phyloP scores from a whole-genome alignment of 495 filamentous ascomycete species.

The Aspergillus affinis region DNA sequence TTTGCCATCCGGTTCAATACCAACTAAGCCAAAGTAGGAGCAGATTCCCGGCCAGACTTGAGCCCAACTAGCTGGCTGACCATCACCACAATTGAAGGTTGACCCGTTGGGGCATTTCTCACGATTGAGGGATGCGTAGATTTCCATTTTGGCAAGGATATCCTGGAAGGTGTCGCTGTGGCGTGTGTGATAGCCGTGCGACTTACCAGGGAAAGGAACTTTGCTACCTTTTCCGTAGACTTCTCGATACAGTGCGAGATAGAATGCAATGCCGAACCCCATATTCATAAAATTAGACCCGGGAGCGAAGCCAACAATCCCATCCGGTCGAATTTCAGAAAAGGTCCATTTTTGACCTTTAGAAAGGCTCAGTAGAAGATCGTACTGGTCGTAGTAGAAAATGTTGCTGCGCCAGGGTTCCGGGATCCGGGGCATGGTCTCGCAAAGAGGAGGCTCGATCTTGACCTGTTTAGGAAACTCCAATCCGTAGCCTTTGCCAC shows the following conservation, averaged over 20 bases:
- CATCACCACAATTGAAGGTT: constrained; percentile 38
- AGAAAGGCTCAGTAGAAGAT: constrained; percentile 32
- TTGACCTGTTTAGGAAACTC: constrained; percentile 32
- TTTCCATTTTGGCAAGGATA: constrained; percentile 35
- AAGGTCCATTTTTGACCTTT: constrained; percentile 37
- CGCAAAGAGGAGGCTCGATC: constrained; percentile 32
- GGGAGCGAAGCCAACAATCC: constrained; percentile 44
- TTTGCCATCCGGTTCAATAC: constrained; percentile 16
- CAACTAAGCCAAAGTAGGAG: constrained; percentile 38
- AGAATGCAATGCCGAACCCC: constrained; percentile 38
- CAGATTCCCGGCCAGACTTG: constrained; percentile 36
- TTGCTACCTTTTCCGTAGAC: constrained; percentile 22
- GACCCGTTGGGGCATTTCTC: constrained; percentile 19
- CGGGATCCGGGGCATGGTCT: constrained; percentile 39
- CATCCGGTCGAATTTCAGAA: constrained; percentile 44
- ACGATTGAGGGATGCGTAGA: constrained; percentile 31
- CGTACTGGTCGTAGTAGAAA: constrained; percentile 48
- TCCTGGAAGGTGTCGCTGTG: constrained; percentile 39
- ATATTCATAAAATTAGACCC: constrained; percentile 41
- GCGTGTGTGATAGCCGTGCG: constrained; percentile 18
- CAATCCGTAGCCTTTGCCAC: constrained; percentile 44
- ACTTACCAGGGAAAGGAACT: constrained; percentile 35
- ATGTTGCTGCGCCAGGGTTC: constrained; percentile 35
- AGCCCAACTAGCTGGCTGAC: constrained; percentile 29
- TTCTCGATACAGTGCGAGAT: constrained; percentile 31